Percentiles rank a stretch among this genome's conserved stretches.
Conservation (phyloP, 2,329 filamentous ascomycete genomes). For the Penicillium psychrosexuale region DNA sequence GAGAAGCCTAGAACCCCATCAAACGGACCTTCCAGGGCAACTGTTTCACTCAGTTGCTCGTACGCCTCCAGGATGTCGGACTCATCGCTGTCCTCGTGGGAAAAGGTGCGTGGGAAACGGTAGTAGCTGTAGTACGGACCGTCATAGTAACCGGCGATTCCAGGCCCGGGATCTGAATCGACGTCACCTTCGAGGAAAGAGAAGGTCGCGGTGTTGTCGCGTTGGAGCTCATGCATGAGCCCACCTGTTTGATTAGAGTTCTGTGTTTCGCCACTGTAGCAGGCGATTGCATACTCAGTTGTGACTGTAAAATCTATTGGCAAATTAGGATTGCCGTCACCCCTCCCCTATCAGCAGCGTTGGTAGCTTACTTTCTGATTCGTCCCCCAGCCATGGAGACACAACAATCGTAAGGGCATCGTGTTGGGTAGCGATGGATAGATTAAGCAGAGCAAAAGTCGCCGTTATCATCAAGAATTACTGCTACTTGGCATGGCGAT, state of each 20-base stretch:
- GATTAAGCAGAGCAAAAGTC: background rate
- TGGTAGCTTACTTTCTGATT: slow-evolving; percentile 25
- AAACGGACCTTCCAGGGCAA: slow-evolving; percentile 23
- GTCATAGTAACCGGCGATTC: slow-evolving; percentile 30
- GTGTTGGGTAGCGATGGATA: background rate
- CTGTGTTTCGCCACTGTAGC: background rate
- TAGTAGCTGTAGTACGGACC: slow-evolving; percentile 36
- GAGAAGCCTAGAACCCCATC: slow-evolving; percentile 38
- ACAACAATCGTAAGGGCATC: slow-evolving; percentile 32
- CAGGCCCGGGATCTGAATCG: slow-evolving; percentile 28
- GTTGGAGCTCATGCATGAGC: slow-evolving; percentile 26
- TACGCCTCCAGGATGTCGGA: slow-evolving; percentile 27
- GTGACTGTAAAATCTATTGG: slow-evolving; percentile 29
- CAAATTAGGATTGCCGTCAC: slow-evolving; percentile 2
- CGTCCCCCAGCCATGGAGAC: slow-evolving; percentile 37
- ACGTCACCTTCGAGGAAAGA: slow-evolving; percentile 31
- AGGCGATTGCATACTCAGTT: slow-evolving; percentile 23
- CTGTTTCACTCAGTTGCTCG: slow-evolving; percentile 25
- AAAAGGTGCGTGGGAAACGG: slow-evolving; percentile 27
- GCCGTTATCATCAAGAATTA: background rate
- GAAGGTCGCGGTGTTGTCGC: slow-evolving; percentile 31
- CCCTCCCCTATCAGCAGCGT: background rate
- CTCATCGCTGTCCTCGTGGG: slow-evolving; percentile 20
- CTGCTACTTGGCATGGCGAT: background rate
- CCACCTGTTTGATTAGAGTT: slow-evolving; percentile 18